A percentile compares a stretch with the other conserved stretches of the same genome.
Conservation (phyloP, 2,329 filamentous ascomycete species). For the Aureobasidium sp. region DNA sequence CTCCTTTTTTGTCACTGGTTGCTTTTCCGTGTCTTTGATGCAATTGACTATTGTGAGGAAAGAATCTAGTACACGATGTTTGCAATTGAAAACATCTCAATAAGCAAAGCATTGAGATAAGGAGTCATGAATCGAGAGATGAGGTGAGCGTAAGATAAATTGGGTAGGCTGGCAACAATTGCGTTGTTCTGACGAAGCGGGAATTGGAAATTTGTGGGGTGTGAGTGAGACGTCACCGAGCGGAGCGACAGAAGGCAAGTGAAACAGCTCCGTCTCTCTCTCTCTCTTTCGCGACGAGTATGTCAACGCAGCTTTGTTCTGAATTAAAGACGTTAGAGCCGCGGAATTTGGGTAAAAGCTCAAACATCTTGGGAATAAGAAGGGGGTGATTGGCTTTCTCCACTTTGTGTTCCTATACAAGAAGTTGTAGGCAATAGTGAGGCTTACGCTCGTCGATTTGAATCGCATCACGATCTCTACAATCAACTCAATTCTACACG, state of each 20-base stretch:
- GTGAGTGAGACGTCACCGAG: neutral
- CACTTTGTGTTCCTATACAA: neutral
- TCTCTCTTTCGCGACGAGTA: neutral
- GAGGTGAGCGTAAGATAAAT: neutral
- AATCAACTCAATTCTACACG: neutral
- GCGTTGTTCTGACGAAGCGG: slow-evolving; percentile 2
- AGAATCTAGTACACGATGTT: neutral
- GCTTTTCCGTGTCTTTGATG: neutral
- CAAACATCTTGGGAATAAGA: neutral
- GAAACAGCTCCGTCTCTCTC: neutral
- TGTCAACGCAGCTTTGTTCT: neutral
- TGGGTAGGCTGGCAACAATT: neutral
- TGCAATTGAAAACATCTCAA: too few relatives aligned
- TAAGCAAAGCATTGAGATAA: too few relatives aligned
- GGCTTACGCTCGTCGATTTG: neutral
- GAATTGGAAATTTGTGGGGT: neutral
- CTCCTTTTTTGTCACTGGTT: neutral
- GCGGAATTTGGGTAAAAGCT: neutral
- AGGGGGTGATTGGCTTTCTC: neutral
- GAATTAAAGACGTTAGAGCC: neutral
- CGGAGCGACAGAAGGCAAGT: neutral
- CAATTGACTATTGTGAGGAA: too few relatives aligned
- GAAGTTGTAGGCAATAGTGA: too few relatives aligned
- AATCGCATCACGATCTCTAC: neutral
- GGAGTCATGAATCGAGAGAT: too few relatives aligned